phyloP scores from a whole-genome alignment of 2,329 filamentous ascomycete genomes.

The Ampelomyces quisqualis region DNA sequence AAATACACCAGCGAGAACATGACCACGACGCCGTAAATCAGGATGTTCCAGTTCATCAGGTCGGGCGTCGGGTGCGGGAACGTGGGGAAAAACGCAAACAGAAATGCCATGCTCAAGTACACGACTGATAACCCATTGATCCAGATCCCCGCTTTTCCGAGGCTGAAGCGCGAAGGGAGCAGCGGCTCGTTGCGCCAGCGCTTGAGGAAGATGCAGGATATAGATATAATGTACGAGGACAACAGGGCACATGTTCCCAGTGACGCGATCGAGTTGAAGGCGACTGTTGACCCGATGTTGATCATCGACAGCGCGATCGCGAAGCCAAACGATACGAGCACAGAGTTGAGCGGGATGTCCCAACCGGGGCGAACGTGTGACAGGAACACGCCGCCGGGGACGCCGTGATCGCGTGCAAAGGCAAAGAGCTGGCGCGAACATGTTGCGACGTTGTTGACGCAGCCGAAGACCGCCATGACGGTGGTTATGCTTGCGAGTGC shows the following conservation, averaged over 20 bases:
- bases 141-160: constrained; percentile 49
- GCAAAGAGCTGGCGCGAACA: constrained; percentile 40
- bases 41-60: constrained; percentile 53
- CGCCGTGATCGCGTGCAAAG: constrained; percentile 35
- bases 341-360: constrained; percentile 47
- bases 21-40: constrained; percentile 50
- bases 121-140: constrained; percentile 47
- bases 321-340: constrained; percentile 47
- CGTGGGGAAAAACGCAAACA: constrained; percentile 51
- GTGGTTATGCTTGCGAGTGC: constrained; percentile 27
- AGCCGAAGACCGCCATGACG: constrained; percentile 29
- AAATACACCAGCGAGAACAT: constrained; percentile 49
- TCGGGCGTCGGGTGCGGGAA: constrained; percentile 26
- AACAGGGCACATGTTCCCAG: constrained; percentile 26
- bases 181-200: constrained; percentile 46
- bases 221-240: constrained; percentile 44
- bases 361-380: constrained; percentile 20
- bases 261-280: constrained; percentile 30
- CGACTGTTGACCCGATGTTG: constrained; percentile 50
- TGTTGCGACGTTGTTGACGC: constrained; percentile 28
- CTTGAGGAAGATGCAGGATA: constrained; percentile 51
- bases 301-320: constrained; percentile 49
- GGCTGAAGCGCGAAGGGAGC: constrained; percentile 48
- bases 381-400: constrained; percentile 11
- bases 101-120: constrained; percentile 45